Percentiles rank a stretch among this genome's conserved stretches.
Evolutionary conservation across 2,329 filamentous ascomycete species (phyloP).

Genomic region (Aspergillus tamarii): DNA sequence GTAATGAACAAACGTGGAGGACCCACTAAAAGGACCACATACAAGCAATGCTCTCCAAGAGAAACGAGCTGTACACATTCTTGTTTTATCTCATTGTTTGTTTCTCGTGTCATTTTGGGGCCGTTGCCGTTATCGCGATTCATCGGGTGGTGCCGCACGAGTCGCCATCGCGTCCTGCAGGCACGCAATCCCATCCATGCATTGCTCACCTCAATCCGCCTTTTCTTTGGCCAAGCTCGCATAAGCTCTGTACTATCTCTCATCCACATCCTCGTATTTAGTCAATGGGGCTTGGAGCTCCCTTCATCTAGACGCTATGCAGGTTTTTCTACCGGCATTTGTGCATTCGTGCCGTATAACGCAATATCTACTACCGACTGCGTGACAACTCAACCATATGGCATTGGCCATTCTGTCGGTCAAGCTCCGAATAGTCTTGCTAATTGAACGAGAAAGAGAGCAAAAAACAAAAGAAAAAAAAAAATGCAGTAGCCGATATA

Average conservation of each 20-base stretch:
- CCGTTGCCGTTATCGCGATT: background rate
- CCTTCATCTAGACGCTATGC: background rate
- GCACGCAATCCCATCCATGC: slow-evolving; percentile 17
- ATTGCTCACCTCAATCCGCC: slow-evolving; percentile 14
- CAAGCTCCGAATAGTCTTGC: background rate
- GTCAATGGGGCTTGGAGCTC: slow-evolving; percentile 4
- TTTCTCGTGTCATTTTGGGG: slow-evolving; percentile 2
- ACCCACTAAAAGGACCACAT: background rate
- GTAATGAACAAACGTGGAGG: background rate
- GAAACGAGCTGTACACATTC: background rate
- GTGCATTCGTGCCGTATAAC: slow-evolving; percentile 9
- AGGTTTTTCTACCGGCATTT: slow-evolving; percentile 12
- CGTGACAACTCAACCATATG: slow-evolving; percentile 11
- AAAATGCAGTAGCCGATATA: slow-evolving; percentile 1
- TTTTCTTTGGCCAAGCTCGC: slow-evolving; percentile 12
- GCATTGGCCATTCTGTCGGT: slow-evolving; percentile 7
- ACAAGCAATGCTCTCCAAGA: background rate
- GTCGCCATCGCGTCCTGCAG: slow-evolving; percentile 10
- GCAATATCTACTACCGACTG: slow-evolving; percentile 14
- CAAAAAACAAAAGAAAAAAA: background rate
- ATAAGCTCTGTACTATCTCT: background rate
- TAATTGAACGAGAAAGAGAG: background rate
- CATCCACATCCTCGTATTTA: slow-evolving; percentile 8
- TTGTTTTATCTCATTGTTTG: background rate
- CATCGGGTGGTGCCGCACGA: background rate